phyloP scores from a whole-genome alignment of 2,329 filamentous ascomycete genomes.

The Talaromyces sp. region DNA sequence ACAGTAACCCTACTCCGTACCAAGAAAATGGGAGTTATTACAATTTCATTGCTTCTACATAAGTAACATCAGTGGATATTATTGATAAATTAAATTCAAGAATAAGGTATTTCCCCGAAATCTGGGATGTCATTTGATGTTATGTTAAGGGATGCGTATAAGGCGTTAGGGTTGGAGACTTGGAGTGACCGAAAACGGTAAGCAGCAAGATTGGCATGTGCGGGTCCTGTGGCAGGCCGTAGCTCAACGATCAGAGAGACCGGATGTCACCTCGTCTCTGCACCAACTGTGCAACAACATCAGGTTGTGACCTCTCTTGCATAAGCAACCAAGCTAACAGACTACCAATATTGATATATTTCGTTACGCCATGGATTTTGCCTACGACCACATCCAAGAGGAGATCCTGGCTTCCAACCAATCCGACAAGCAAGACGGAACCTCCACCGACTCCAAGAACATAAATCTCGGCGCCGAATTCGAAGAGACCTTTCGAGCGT shows the following conservation, averaged over 20 bases:
- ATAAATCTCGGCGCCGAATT: conserved; percentile 77
- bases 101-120: no score
- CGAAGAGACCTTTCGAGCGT: conserved; percentile 91
- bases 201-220: conserved; percentile 1
- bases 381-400: conserved; percentile 95
- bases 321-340: not conserved
- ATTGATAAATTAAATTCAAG: no score
- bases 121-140: no score
- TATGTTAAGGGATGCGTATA: no score
- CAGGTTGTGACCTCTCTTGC: not conserved
- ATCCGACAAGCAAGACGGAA: conserved; percentile 43
- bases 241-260: not conserved
- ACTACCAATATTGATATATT: not conserved
- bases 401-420: conserved; percentile 65
- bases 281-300: not conserved
- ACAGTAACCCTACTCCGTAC: no score
- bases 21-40: no score
- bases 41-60: no score
- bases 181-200: conserved; percentile 6
- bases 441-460: conserved; percentile 37
- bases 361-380: conserved; percentile 72
- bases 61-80: no score
- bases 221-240: not conserved
- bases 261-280: not conserved
- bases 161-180: not conserved